These are phyloP conservation scores for Immersiella caudata DNA, from an alignment of 495 filamentous ascomycete genomes.

Conservation along the genomic window DNA sequence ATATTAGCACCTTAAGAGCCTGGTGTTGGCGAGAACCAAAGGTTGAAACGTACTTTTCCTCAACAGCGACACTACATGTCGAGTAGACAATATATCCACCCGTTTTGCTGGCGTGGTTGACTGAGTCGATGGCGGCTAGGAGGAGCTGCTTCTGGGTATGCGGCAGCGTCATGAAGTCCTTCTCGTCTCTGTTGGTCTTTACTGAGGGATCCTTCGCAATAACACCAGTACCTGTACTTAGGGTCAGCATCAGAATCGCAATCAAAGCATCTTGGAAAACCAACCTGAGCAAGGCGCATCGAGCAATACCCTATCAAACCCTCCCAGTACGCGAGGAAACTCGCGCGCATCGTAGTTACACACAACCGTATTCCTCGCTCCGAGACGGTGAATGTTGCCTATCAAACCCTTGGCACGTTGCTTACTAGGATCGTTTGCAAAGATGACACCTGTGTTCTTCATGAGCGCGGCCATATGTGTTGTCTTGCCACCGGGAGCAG, in stretches of 20 bases:
- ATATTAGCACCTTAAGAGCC: constrained; percentile 68
- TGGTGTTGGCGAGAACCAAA: constrained; percentile 20
- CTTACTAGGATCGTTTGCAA: constrained; percentile 96
- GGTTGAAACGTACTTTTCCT: constrained; percentile 38
- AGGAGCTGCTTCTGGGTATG: constrained; percentile 94
- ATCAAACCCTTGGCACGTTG: constrained; percentile 92
- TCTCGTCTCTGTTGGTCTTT: constrained; percentile 96
- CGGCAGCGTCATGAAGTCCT: constrained; percentile 87
- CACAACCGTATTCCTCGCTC: constrained; percentile 89
- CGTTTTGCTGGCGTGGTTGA: constrained; percentile 66
- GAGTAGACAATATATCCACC: constrained; percentile 96
- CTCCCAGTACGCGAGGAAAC: constrained; percentile 91
- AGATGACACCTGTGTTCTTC: constrained; percentile 96
- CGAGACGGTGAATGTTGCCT: constrained; percentile 95
- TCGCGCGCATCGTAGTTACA: constrained; percentile 92
- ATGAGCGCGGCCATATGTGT: constrained; percentile 95
- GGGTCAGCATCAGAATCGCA: not conserved
- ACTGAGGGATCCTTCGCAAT: constrained; percentile 94
- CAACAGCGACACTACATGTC: constrained; percentile 60
- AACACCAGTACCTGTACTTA: constrained; percentile 55
- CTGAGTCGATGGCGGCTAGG: constrained; percentile 90
- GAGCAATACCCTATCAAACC: constrained; percentile 69
- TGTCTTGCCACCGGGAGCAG: constrained; percentile 95
- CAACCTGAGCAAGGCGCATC: constrained; percentile 49
- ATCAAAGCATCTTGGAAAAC: not conserved